phyloP scores from a whole-genome alignment of 2,329 filamentous ascomycete species.

The Cladosporium oxysporum region DNA sequence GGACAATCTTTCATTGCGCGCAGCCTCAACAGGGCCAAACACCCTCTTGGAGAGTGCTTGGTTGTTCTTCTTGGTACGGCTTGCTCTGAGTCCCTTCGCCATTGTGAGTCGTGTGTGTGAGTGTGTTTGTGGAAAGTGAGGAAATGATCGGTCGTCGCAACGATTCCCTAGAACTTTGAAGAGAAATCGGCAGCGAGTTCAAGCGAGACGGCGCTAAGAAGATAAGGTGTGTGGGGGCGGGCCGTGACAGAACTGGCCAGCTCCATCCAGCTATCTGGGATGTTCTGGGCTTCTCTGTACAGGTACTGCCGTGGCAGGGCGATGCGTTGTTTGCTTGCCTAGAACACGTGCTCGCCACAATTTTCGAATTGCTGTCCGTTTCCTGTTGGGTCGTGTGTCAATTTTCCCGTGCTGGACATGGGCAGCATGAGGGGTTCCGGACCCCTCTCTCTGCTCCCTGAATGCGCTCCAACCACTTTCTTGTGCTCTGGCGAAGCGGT shows the following conservation, averaged over 20 bases:
- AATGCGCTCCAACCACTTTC: not conserved
- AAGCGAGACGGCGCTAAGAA: constrained; percentile 7
- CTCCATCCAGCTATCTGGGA: constrained; percentile 5
- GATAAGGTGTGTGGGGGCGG: constrained; percentile 18
- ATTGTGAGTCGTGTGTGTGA: constrained; percentile 54
- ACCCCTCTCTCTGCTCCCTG: not conserved
- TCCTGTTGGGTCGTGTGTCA: not conserved
- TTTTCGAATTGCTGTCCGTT: not conserved
- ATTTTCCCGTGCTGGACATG: not conserved
- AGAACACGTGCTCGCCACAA: not conserved
- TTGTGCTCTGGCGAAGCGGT: not conserved
- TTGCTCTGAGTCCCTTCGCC: constrained; percentile 85
- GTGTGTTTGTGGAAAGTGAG: constrained; percentile 16
- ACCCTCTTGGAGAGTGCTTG: constrained; percentile 75
- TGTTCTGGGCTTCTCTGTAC: not conserved
- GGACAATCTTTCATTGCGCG: constrained; percentile 78
- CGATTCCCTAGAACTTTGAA: constrained; percentile 15
- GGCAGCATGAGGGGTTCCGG: not conserved
- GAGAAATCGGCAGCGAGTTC: constrained; percentile 16
- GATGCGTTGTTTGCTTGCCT: not conserved
- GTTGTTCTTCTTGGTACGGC: constrained; percentile 80
- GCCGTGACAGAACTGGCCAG: constrained; percentile 11
- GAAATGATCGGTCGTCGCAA: constrained; percentile 4
- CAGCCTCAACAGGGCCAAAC: constrained; percentile 79
- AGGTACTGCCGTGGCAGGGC: not conserved